Conservation (phyloP, 768 basidiomycete genomes). For the Cystobasidium tubakii region DNA sequence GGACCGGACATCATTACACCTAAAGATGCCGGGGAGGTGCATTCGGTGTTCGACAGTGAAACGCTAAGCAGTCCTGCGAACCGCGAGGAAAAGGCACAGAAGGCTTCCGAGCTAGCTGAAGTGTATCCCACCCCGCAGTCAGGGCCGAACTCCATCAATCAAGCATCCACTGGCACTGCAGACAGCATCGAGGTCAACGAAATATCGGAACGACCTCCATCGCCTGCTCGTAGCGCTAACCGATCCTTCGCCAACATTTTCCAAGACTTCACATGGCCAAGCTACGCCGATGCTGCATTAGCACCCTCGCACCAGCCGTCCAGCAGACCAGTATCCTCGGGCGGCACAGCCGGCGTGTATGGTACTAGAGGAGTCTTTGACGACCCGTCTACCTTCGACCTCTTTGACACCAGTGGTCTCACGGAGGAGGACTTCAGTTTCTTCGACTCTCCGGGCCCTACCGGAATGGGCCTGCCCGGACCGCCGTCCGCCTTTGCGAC, state of each 20-base stretch:
- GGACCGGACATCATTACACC: not conserved
- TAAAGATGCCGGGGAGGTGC: slow-evolving; percentile 16
- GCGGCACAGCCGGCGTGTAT: not conserved
- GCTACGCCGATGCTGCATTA: not conserved
- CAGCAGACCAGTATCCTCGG: not conserved
- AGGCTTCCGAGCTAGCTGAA: slow-evolving; percentile 29
- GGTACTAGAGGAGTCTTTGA: not conserved
- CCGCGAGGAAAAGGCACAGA: not conserved
- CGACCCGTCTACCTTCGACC: slow-evolving; percentile 47
- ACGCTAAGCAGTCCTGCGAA: no score
- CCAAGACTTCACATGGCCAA: not conserved
- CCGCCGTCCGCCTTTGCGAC: not conserved
- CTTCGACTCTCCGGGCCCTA: slow-evolving; percentile 56
- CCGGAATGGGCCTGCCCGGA: slow-evolving; percentile 8
- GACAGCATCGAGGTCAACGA: not conserved
- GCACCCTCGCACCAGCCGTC: not conserved
- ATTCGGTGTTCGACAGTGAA: not conserved
- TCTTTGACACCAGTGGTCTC: slow-evolving; percentile 54
- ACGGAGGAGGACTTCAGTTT: slow-evolving; percentile 83
- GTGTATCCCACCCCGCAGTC: not conserved
- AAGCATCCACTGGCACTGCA: not conserved
- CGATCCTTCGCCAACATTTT: not conserved
- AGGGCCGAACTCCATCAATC: not conserved
- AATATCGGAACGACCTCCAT: not conserved
- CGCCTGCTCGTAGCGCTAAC: not conserved